Percentiles rank a stretch among this genome's conserved stretches.
These are phyloP conservation scores for Achaetomium macrosporum DNA, from an alignment of 2,329 filamentous ascomycete genomes.

Conservation along the genomic window DNA sequence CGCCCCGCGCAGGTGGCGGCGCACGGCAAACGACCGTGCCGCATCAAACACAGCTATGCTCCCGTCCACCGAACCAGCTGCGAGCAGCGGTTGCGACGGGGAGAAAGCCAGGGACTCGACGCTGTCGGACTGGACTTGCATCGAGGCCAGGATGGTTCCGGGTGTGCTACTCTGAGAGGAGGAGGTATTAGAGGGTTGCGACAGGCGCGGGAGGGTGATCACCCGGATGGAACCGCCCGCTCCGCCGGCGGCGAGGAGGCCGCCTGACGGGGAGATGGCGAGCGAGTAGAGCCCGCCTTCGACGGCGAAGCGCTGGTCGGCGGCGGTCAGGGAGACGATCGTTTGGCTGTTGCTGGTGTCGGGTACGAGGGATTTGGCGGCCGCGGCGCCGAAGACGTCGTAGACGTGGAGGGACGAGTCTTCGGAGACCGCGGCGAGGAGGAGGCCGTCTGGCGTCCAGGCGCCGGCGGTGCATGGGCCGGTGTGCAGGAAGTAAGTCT, in stretches of 20 bases:
- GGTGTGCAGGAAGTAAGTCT: constrained; percentile 90
- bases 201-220: constrained; percentile 69
- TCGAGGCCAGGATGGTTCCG: constrained; percentile 67
- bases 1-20: constrained; percentile 72
- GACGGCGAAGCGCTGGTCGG: constrained; percentile 85
- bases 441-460: constrained; percentile 81
- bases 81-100: constrained; percentile 46
- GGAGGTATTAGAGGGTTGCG: constrained; percentile 18
- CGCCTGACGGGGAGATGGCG: constrained; percentile 71
- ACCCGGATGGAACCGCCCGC: constrained; percentile 82
- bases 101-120: constrained; percentile 73
- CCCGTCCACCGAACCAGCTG: constrained; percentile 64
- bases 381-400: constrained; percentile 80
- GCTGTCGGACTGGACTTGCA: constrained; percentile 69
- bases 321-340: constrained; percentile 68
- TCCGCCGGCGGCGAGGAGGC: constrained; percentile 79
- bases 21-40: constrained; percentile 77
- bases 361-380: constrained; percentile 46
- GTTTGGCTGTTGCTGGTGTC: constrained; percentile 56
- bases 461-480: constrained; percentile 79
- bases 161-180: constrained; percentile 15
- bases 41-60: constrained; percentile 84
- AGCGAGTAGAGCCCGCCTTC: constrained; percentile 89
- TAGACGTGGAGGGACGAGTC: constrained; percentile 86
- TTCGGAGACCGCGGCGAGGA: constrained; percentile 84